Evolutionary conservation across 116 monocot species (phyloP), one percentile per base, ranked within the genome.

Genomic region (Phalaenopsis hybrid): DNA sequence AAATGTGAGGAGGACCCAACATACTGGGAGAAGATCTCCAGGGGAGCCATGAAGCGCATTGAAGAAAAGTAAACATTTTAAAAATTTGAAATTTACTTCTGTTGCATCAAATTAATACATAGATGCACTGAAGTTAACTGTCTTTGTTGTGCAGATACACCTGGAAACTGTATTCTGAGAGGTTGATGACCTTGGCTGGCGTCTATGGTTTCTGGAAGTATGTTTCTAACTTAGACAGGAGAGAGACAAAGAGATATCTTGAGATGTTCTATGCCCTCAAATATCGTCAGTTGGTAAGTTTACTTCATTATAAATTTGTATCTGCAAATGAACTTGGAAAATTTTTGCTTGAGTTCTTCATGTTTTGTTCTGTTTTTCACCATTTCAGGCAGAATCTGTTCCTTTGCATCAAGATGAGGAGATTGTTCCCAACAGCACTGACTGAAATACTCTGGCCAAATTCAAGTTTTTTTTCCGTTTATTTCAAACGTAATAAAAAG

Each of bases 251-350:
- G 25, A 91, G 95, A 25, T 95, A 95, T 84, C 85, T 95, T 44
- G 95, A 95, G 91, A 95, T 95, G 95, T 93, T 93, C 78, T 95
- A 95, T 55, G 91, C 89, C 25, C 93, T 95, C 78, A 95, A 92
- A 74, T 92, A 91, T 76, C 89, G 91, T 28, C 80, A 81, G 10
- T 44, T 90, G 87, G 95, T 92, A 78, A 86, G 83, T 74, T 82
- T 37, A 46, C 46, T 46, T 46, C 7, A 8, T 46, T 8, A 12
- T 52, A 50, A 50, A 50, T 10, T 50, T 44, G 10, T 44, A 44
- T 3, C 25, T 52, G 6, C 16, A 6, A 13, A 41, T 82, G 33
- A 21, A 51, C 28, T 5, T 76, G 6, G 1, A 13, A 11, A 8
- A 50, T 86, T 28, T 18, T 21, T 51, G 6, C 9, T n/a, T 43